phyloP scores from a whole-genome alignment of 306 rosid genomes.

The Benincasa hispida region DNA sequence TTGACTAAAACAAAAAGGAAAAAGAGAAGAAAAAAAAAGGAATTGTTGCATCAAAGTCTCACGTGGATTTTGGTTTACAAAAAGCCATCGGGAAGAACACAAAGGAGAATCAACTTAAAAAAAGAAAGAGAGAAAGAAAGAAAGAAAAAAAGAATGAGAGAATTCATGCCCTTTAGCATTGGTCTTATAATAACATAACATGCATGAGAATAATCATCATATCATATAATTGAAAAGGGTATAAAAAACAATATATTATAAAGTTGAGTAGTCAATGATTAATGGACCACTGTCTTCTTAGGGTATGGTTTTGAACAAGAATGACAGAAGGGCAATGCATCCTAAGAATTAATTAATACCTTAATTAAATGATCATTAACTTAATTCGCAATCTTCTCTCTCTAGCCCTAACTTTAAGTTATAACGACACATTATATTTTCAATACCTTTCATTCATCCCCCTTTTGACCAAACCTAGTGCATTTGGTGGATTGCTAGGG shows the following conservation, averaged over 20 bases:
- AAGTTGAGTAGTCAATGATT: conserved; percentile 2
- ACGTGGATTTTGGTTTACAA: not conserved
- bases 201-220: not conserved
- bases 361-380: not conserved
- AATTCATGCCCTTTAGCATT: not conserved
- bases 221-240: not conserved
- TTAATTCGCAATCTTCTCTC: not conserved
- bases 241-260: not conserved
- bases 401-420: not conserved
- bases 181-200: not conserved
- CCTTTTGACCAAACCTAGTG: conserved; percentile 1
- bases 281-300: not conserved
- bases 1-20: not conserved
- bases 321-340: not conserved
- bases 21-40: not conserved
- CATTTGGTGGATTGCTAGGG: not conserved
- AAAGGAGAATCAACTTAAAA: not conserved
- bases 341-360: not conserved
- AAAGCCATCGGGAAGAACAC: not conserved
- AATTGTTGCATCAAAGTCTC: not conserved
- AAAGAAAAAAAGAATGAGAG: not conserved
- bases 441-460: not conserved
- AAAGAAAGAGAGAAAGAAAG: no score
- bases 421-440: not conserved
- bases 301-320: conserved; percentile 2